A percentile compares a stretch with the other conserved stretches of the same genome.
These are phyloP conservation scores for Neurospora hispaniola DNA, from an alignment of 495 filamentous ascomycete genomes.

Conservation along the genomic window DNA sequence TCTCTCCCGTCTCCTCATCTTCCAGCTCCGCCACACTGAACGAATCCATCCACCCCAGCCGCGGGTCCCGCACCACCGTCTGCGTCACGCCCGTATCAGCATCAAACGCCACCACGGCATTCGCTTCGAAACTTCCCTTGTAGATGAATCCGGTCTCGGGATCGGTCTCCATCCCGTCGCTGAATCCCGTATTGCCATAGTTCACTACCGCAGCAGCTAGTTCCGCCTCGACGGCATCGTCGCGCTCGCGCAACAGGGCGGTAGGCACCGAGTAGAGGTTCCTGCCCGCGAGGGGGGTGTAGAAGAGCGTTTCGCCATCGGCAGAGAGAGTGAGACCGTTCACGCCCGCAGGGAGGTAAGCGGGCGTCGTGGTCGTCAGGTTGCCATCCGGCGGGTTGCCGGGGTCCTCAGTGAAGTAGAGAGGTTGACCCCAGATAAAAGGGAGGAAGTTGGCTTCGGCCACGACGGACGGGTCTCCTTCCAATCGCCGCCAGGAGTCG, in stretches of 20 bases:
- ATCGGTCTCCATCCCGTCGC: background rate
- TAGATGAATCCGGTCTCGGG: background rate
- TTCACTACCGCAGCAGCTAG: background rate
- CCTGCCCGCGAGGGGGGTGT: background rate
- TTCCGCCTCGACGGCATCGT: background rate
- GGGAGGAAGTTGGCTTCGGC: background rate
- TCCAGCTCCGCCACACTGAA: background rate
- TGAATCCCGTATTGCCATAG: background rate
- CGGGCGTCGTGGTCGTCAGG: background rate
- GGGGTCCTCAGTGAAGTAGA: background rate
- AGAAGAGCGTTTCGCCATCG: background rate
- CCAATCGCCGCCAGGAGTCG: background rate
- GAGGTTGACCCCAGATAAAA: background rate
- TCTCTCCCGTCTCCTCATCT: no score
- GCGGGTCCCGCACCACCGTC: background rate
- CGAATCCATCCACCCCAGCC: background rate
- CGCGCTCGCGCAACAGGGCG: background rate
- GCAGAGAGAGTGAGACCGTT: background rate
- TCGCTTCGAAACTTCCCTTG: background rate
- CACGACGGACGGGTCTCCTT: background rate
- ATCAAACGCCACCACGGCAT: background rate
- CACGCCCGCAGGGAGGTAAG: background rate
- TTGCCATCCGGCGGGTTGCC: background rate
- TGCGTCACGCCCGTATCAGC: background rate
- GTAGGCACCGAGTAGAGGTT: background rate